Evolutionary conservation across 2,329 filamentous ascomycete genomes (phyloP), one percentile per base, ranked within the genome.

Genomic region (Capronia coronata): DNA sequence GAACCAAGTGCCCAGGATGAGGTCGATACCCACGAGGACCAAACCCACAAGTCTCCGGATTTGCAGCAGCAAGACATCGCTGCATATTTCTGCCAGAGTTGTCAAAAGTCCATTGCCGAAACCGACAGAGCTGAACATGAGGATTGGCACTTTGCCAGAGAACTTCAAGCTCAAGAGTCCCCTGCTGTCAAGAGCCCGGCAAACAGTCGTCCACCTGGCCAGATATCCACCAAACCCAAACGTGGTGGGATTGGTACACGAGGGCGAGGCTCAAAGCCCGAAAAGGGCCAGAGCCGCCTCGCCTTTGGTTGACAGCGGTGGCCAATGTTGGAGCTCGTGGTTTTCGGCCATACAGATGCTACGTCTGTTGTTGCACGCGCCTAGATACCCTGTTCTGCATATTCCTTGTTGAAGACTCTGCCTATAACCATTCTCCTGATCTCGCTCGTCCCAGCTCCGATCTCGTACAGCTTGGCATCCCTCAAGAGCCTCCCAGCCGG

Each of bases 401-500:
- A 94, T 68, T 94, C 84, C 71, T 86, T 90, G 68, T 95, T 95
- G 60, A 95, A 96, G 1, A 83, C 86, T 58, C 90, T 76, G 22
- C 93, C 91, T 64, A 98, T 95, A 3, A 98, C 88, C 81, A 97
- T 94, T 57, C 90, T 77, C 58, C 93, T 77, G 43, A 98, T 84
- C 71, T 98, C 93, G 52, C 88, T 95, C 2, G 93, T 97, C 4
- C 93, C 93, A 3, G 93, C 93, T 1, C 93, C 93, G 65, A 98
- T 97, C 71, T 97, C 93, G 67, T 98, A 98, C 52, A 98, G 68
- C 65, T 85, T 85, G 2, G 82, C 81, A 69, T 85, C 82, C 63
- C 93, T 72, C 60, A 97, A 69, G 58, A 97, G 76, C 57, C 91
- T 76, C 18, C 90, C 94, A 0, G 88, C 90, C 0, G 88, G 84